Evolutionary conservation across 805 yeast species (phyloP), one percentile per base, ranked within the genome.

Genomic region (Pichia phayaonensis): DNA sequence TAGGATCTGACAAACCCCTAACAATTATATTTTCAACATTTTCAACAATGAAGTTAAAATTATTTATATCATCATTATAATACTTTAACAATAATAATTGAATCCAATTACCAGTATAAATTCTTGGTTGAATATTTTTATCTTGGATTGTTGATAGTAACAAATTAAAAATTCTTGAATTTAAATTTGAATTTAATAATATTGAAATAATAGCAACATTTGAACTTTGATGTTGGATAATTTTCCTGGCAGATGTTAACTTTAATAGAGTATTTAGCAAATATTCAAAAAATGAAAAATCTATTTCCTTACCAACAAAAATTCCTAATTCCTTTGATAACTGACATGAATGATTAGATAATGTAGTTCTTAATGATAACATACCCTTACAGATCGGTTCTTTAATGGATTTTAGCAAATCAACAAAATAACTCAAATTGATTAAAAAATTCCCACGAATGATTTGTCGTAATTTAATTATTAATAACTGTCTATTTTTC

Each of bases 291-390:
- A 80, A 61, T 8, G 62, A 51, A 21, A 71, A 65, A 55, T 79
- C 84, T 48, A 79, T 63, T 18, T 61, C 59, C 7, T 56, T 47
- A 2, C 72, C 68, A n/a, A 76, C 54, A 13, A 64, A 53, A 11
- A 76, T 67, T 2, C 75, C 76, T 40, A 80, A 58, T 54, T 90
- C 98, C 61, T 86, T 87, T 12, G 87, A 72, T 21, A 90, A 64
- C 51, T 83, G 87, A 61, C 95, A 86, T 0, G 90, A 87, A 59
- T 86, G 78, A 2, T 79, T 69, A 1, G 90, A 81, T 21, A 94
- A 71, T 0, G 97, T 86, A 0, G 99, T 94, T 60, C 99, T 73
- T 50, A 94, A 70, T 0, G 98, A 90, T 8, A 73, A 59, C 1
- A 81, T 73, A 0, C 88, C 80, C 57, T 86, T 88, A 47, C 74